Conservation (phyloP, 2,329 filamentous ascomycete species). For the Botryotinia globosa region DNA sequence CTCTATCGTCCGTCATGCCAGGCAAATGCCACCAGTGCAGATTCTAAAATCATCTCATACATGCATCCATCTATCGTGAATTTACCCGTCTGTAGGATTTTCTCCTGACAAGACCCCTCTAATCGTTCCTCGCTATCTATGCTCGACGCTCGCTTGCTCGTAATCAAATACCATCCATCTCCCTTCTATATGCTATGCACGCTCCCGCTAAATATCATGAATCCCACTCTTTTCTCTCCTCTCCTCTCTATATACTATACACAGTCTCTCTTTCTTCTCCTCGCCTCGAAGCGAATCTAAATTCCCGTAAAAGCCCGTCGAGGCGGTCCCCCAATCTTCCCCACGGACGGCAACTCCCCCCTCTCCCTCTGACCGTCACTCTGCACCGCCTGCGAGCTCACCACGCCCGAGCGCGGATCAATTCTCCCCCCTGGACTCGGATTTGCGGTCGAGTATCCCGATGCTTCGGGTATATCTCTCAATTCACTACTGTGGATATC, state of each 20-base stretch:
- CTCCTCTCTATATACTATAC: neutral
- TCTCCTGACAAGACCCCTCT: neutral
- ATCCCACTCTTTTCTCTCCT: neutral
- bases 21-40: neutral
- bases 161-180: neutral
- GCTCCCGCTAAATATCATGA: neutral
- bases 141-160: neutral
- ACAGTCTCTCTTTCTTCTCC: no score
- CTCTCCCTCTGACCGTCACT: constrained; percentile 30
- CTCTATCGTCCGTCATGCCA: neutral
- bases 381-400: constrained; percentile 36
- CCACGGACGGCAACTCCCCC: constrained; percentile 28
- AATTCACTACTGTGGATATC: constrained; percentile 40
- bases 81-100: neutral
- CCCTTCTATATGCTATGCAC: no score
- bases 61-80: neutral
- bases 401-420: constrained; percentile 37
- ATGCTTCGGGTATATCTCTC: constrained; percentile 43
- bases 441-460: constrained; percentile 23
- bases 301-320: neutral
- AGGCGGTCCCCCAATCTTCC: constrained; percentile 4
- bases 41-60: neutral
- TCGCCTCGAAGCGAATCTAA: neutral
- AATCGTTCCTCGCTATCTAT: neutral
- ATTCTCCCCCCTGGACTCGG: constrained; percentile 25